Conservation (phyloP, 768 basidiomycete genomes). For the Naganishia kalamii region DNA sequence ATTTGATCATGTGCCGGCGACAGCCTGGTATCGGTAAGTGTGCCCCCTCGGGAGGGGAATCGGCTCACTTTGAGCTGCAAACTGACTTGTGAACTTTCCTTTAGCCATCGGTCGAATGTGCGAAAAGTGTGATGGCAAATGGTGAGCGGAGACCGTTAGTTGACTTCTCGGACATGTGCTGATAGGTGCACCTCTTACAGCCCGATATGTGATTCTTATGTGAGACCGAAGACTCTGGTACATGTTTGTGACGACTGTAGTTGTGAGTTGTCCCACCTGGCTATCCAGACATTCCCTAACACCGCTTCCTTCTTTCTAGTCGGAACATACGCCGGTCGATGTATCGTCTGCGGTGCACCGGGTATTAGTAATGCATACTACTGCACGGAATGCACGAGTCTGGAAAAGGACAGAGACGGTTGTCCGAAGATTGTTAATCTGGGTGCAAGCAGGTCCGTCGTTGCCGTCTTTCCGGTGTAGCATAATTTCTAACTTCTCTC, state of each 20-base stretch:
- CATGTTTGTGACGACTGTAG: conserved; percentile 99
- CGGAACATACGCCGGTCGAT: conserved; percentile 78
- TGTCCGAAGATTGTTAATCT: conserved; percentile 68
- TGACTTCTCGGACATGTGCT: not conserved
- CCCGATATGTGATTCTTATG: conserved; percentile 98
- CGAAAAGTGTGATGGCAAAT: conserved; percentile 99
- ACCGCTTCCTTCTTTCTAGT: conserved; percentile 26
- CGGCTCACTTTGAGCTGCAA: not conserved
- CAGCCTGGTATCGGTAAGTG: conserved; percentile 88
- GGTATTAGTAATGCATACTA: conserved; percentile 99
- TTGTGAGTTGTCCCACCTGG: conserved; percentile 59
- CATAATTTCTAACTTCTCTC: not conserved
- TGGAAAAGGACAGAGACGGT: conserved; percentile 96
- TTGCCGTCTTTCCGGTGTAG: too few species aligned
- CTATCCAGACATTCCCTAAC: not conserved
- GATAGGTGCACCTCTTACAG: conserved; percentile 48
- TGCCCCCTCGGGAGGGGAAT: not conserved
- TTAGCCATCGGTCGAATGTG: conserved; percentile 93
- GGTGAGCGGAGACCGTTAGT: conserved; percentile 53
- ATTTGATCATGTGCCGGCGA: conserved; percentile 96
- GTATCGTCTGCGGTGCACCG: conserved; percentile 94
- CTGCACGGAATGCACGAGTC: conserved; percentile 80
- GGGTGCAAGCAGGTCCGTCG: conserved; percentile 20
- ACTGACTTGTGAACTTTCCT: not conserved
- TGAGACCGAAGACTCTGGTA: conserved; percentile 93